Base-by-base conservation (phyloP, 2,329 filamentous ascomycete species). In the Coniochaeta sp. region DNA sequence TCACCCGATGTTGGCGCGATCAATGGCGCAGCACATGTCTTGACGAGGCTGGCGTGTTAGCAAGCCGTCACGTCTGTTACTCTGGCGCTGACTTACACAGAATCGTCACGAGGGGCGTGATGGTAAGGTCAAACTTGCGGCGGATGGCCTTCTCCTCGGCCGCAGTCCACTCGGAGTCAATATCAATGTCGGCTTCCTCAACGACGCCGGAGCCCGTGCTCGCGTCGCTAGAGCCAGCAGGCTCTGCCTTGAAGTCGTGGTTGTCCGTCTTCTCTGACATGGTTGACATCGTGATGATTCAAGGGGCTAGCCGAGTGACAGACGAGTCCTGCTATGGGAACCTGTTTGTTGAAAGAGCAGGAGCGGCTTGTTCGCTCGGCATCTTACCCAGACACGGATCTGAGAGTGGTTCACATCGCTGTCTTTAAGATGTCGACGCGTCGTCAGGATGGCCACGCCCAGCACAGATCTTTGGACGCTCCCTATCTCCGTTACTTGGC, bases 1-100 rank as follows among this genome's bases (percentile, higher is more conserved):
- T 60, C 26, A 60, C 59, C 59, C 59, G 28, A 60, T 58, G 55
- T 60, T 60, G 52, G 59, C 59, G 16, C 59, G 54, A 31, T 60
- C 59, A 34, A 60, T 60, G 16, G 59, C 59, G 40, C 59, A 60
- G 40, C 59, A 60, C 59, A 60, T 60, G 54, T 60, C 59, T 60
- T 26, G 14, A n/a, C 11, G 38, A 19, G n/a, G n/a, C n/a, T 40
- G 33, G 50, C 6, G 17, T 3, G 26, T 31, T n/a, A 34, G 26
- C 24, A 33, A 34, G n/a, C 3, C 26, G 50, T 4, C 11, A n/a
- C 9, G 26, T 31, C 38, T 38, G 50, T n/a, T 16, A 17, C 6
- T 44, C 34, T 12, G 34, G 28, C n/a, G 16, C 24, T 9, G 28
- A 38, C 59, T 60, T 50, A 60, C 59, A 60, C n/a, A 60, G 40